Evolutionary conservation across 768 basidiomycete genomes (phyloP), one percentile per base, ranked within the genome.

Genomic region (Clavulina sp.): DNA sequence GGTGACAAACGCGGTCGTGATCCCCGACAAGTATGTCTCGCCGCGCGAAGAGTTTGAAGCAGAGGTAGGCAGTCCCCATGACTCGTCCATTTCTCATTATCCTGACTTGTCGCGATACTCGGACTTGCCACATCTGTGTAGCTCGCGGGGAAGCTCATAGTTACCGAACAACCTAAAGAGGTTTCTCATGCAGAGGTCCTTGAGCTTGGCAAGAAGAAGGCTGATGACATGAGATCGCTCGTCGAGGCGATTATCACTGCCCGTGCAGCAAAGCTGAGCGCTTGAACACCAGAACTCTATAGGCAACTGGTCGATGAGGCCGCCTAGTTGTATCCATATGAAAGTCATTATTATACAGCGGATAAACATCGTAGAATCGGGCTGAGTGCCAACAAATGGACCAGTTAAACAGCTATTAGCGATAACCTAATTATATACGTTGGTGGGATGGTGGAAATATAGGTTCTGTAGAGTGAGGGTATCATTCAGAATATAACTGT

Each of bases 101-200:
- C 18, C 3, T 46, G 13, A 18, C 23, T 9, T 52, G 38, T 23
- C 21, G 28, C 41, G 26, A 28, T 13, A 24, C 52, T 28, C 28
- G 46, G 50, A 18, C 38, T 46, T n/a, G 51, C 54, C 36, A 30
- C 41, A 34, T 5, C 3, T n/a, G 34, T 38, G 28, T 58, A 87
- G 83, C 70, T 86, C 23, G 70, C 75, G 32, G 84, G 84, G 3
- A 72, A 68, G 58, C 61, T 64, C 4, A 54, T 78, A 3, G 65
- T 71, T 52, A 54, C 64, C 9, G 68, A 70, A 2, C 56, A 60
- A 3, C 64, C 64, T 2, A 66, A 70, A 50, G 69, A 71, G 4
- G 81, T 86, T 3, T 80, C 81, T 21, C 86, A 89, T 58, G 82
- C 76, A 6, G 86, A 91, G 61, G 87, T 91, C 16, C 65, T 92